These are phyloP conservation scores for Stylonectria norvegica DNA, from an alignment of 2,329 filamentous ascomycete species.

Conservation along the genomic window DNA sequence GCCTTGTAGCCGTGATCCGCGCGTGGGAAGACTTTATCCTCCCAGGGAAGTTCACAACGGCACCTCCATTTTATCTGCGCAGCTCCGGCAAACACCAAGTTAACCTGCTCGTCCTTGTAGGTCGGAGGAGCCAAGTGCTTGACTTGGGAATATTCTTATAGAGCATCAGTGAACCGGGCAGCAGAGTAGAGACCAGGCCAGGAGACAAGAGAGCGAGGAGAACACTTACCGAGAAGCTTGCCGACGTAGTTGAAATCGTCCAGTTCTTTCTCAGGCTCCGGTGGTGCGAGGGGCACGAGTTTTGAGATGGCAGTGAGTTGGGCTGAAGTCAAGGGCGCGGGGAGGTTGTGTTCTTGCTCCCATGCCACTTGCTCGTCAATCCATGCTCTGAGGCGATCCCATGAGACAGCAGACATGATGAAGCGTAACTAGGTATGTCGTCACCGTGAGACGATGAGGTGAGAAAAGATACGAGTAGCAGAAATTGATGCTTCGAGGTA, in stretches of 20 bases:
- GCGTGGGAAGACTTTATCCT: constrained; percentile 23
- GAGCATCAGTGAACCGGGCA: too few species aligned
- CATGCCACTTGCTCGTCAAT: constrained; percentile 33
- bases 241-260: constrained; percentile 29
- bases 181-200: too few species aligned
- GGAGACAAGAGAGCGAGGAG: not conserved
- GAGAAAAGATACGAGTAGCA: too few species aligned
- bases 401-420: constrained; percentile 1
- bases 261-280: constrained; percentile 25
- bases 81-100: not conserved
- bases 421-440: too few species aligned
- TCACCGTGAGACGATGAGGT: too few species aligned
- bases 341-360: constrained; percentile 29
- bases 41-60: constrained; percentile 22
- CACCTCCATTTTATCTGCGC: constrained; percentile 20
- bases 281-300: constrained; percentile 32
- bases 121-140: constrained; percentile 5
- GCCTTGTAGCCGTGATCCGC: constrained; percentile 34
- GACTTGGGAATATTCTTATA: constrained; percentile 14
- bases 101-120: constrained; percentile 3
- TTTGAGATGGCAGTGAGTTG: constrained; percentile 40
- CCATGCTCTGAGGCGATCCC: constrained; percentile 1
- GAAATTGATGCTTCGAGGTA: too few species aligned
- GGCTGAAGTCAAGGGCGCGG: constrained; percentile 35
- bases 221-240: constrained; percentile 26